phyloP scores from a whole-genome alignment of 306 rosid genomes.

The Vigna reflexopilosa region DNA sequence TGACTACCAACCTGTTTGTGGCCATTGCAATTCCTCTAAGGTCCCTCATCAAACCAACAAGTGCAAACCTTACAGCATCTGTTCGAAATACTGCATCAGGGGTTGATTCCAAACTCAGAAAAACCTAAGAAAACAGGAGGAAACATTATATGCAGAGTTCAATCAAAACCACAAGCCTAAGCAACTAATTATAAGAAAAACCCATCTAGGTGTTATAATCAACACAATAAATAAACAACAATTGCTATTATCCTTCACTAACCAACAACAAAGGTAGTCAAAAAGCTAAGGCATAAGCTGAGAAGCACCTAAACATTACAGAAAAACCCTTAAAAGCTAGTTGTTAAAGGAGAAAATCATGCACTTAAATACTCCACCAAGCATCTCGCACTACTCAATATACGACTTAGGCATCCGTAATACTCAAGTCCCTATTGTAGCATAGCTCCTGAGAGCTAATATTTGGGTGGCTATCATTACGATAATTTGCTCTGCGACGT shows the following conservation, averaged over 20 bases:
- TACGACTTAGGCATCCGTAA: no score
- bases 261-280: background rate
- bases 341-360: no score
- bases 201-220: conserved; percentile 21
- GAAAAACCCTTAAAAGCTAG: no score
- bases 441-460: no score
- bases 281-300: conserved; percentile 26
- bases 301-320: no score
- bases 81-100: conserved; percentile 95
- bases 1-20: conserved; percentile 73
- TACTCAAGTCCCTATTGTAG: no score
- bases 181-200: conserved; percentile 31
- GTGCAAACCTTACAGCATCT: conserved; percentile 80
- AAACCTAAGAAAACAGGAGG: conserved; percentile 61
- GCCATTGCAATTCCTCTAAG: conserved; percentile 99
- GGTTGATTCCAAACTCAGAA: conserved; percentile 84
- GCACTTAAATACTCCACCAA: no score
- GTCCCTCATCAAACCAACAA: conserved; percentile 96
- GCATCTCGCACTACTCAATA: no score
- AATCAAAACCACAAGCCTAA: conserved; percentile 8
- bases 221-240: background rate
- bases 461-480: no score
- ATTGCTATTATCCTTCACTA: conserved; percentile 12
- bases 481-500: no score
- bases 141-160: conserved; percentile 19